phyloP scores from a whole-genome alignment of 1,284 basidiomycete genomes.

The Trichosporon sp. region DNA sequence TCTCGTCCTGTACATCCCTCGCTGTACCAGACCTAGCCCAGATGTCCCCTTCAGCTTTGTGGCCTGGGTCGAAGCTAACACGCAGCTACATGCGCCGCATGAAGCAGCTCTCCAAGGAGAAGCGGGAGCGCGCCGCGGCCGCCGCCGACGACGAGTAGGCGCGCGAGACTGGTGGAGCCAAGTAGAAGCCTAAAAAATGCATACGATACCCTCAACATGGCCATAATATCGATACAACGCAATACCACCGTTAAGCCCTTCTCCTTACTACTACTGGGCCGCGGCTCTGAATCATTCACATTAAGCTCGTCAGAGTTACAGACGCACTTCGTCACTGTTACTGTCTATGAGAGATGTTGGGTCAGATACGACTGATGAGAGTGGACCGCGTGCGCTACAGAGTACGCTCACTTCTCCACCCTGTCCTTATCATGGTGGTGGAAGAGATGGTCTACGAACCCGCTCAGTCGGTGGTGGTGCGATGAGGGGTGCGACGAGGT shows the following conservation, averaged over 20 bases:
- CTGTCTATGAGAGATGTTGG: too few relatives aligned
- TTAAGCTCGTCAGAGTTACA: too few relatives aligned
- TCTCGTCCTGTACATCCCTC: too few relatives aligned
- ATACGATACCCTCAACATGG: conserved; percentile 18
- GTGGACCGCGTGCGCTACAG: too few relatives aligned
- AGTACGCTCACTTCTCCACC: too few relatives aligned
- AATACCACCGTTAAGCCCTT: too few relatives aligned
- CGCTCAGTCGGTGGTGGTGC: background rate
- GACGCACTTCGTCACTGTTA: too few relatives aligned
- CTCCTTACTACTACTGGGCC: background rate
- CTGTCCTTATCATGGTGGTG: background rate
- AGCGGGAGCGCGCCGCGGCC: conserved; percentile 59
- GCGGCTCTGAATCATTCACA: background rate
- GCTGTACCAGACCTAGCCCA: too few relatives aligned
- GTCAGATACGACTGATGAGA: too few relatives aligned
- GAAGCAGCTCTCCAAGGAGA: conserved; percentile 69
- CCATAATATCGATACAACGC: background rate
- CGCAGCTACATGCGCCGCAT: conserved; percentile 73
- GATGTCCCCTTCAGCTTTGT: too few relatives aligned
- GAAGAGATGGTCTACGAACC: background rate
- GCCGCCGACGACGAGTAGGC: conserved; percentile 44
- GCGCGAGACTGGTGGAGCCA: background rate
- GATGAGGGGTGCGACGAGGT: background rate
- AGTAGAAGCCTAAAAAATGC: conserved; percentile 15
- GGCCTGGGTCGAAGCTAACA: background rate